phyloP scores from a whole-genome alignment of 495 filamentous ascomycete species.

The Tuber borchii region DNA sequence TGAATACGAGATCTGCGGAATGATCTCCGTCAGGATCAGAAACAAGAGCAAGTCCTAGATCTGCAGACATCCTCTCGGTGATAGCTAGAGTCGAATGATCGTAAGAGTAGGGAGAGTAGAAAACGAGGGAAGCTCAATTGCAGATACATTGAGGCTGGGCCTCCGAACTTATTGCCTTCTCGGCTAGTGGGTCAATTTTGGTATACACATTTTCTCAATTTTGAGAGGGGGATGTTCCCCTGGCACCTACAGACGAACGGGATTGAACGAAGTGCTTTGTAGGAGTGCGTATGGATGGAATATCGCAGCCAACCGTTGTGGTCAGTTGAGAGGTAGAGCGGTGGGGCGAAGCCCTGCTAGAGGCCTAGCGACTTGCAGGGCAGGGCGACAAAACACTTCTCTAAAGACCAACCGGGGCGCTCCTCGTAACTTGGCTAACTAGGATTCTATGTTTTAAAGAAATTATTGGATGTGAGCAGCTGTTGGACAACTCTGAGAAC shows the following conservation, averaged over 20 bases:
- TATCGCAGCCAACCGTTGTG: background rate
- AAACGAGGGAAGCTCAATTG: background rate
- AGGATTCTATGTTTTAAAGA: background rate
- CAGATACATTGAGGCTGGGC: background rate
- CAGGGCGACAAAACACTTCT: background rate
- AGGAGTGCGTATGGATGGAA: background rate
- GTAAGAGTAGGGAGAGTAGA: background rate
- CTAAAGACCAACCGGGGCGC: background rate
- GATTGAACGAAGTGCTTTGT: background rate
- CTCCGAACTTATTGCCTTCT: slow-evolving; percentile 3
- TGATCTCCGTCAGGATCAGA: background rate
- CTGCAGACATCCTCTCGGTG: background rate
- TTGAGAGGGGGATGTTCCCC: background rate
- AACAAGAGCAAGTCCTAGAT: background rate
- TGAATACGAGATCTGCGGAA: background rate
- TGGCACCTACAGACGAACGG: background rate
- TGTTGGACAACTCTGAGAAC: background rate
- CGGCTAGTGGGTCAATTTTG: background rate
- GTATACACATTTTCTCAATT: background rate
- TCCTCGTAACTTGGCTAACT: background rate
- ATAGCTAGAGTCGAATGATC: background rate
- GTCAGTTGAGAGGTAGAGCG: background rate
- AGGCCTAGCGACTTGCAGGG: background rate
- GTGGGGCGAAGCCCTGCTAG: background rate
- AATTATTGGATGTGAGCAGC: background rate